phyloP scores from a whole-genome alignment of 2,329 filamentous ascomycete species.

The Microdochium bolleyi region DNA sequence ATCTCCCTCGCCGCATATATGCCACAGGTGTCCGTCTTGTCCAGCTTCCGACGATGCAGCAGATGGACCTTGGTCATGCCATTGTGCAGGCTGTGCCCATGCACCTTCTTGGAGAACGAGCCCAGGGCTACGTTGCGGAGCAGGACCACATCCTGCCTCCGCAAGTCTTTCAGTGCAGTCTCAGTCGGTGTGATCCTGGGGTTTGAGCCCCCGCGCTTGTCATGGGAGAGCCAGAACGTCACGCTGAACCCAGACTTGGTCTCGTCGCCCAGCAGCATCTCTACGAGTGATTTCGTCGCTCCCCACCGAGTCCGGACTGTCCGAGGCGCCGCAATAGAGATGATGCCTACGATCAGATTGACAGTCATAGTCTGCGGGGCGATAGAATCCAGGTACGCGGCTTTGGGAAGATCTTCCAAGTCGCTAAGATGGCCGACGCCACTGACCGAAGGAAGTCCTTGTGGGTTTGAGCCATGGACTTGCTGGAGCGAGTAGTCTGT shows the following conservation, averaged over 20 bases:
- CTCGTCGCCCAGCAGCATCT: conserved; percentile 78
- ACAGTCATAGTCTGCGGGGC: conserved; percentile 75
- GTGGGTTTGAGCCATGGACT: conserved; percentile 7
- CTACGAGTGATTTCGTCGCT: conserved; percentile 56
- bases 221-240: conserved; percentile 67
- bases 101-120: conserved; percentile 68
- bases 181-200: conserved; percentile 6
- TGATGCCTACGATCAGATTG: conserved; percentile 72
- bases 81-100: conserved; percentile 72
- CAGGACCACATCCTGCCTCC: conserved; percentile 69
- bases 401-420: conserved; percentile 62
- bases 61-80: conserved; percentile 63
- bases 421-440: conserved; percentile 44
- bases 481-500: conserved; percentile 19
- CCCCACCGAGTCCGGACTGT: conserved; percentile 61
- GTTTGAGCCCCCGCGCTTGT: conserved; percentile 21
- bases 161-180: conserved; percentile 32
- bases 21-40: conserved; percentile 43
- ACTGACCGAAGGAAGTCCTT: conserved; percentile 11
- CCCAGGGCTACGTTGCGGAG: conserved; percentile 72
- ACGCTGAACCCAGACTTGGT: conserved; percentile 73
- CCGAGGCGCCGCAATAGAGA: conserved; percentile 61
- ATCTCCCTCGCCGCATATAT: conserved; percentile 48
- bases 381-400: conserved; percentile 56
- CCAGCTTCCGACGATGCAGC: conserved; percentile 48